phyloP scores from a whole-genome alignment of 2,329 filamentous ascomycete species.

The Pseudogymnoascus sp. region DNA sequence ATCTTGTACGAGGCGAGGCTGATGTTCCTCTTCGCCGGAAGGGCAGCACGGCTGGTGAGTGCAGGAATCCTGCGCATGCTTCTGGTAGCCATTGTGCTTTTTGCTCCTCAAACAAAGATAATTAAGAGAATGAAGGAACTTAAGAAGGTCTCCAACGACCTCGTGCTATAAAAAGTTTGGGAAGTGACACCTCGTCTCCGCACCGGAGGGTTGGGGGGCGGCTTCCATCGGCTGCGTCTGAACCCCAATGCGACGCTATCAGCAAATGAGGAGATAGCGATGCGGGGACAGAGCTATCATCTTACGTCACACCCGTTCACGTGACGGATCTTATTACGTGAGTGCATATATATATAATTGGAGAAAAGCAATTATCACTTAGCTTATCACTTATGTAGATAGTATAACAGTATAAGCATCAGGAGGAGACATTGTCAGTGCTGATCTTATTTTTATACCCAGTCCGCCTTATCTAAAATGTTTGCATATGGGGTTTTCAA shows the following conservation, averaged over 20 bases:
- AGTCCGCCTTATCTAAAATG: neutral
- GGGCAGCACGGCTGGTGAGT: neutral
- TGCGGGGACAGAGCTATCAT: constrained; percentile 1
- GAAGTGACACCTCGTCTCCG: neutral
- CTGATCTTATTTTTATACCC: neutral
- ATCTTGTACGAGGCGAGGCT: constrained; percentile 60
- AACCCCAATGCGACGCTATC: constrained; percentile 3
- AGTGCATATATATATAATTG: neutral
- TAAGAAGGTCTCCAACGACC: neutral
- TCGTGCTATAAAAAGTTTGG: neutral
- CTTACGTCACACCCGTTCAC: constrained; percentile 6
- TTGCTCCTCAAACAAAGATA: neutral
- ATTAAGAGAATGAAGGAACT: neutral
- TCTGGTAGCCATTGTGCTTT: neutral
- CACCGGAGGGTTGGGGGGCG: neutral
- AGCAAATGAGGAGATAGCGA: constrained; percentile 5
- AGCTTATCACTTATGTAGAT: neutral
- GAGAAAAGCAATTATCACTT: constrained; percentile 1
- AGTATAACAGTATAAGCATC: neutral
- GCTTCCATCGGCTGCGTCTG: neutral
- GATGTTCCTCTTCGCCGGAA: neutral
- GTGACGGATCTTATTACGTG: neutral
- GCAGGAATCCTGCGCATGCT: constrained; percentile 4
- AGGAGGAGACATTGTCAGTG: neutral
- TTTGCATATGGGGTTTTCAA: neutral